These are phyloP conservation scores for Moringa oleifera DNA, from an alignment of 345 rosid species.

Conservation along the genomic window DNA sequence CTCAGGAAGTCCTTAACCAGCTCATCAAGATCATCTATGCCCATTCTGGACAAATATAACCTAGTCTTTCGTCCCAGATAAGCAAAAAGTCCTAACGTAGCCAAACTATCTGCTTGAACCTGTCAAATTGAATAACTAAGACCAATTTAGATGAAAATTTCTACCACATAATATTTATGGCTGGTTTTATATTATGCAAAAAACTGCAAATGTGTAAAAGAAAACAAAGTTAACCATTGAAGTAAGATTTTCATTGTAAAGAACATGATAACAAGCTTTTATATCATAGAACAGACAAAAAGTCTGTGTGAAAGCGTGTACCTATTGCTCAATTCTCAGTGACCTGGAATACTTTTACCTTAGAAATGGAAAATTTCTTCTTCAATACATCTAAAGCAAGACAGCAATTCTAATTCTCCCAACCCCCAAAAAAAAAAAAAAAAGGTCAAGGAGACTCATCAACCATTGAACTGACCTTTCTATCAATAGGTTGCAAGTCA, in stretches of 20 bases:
- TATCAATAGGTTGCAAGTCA: slow-evolving; percentile 14
- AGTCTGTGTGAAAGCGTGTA: neutral
- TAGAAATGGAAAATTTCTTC: neutral
- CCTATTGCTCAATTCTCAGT: neutral
- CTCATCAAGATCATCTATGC: slow-evolving; percentile 60
- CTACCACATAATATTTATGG: no score
- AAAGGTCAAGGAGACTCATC: neutral
- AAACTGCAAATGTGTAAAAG: slow-evolving; percentile 3
- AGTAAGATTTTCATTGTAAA: neutral
- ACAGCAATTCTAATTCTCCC: slow-evolving; percentile 1
- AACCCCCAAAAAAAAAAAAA: neutral
- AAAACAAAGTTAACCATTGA: neutral
- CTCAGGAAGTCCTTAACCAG: slow-evolving; percentile 52
- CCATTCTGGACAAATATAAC: slow-evolving; percentile 34
- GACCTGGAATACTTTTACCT: neutral
- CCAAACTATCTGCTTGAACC: slow-evolving; percentile 49
- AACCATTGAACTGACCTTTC: slow-evolving; percentile 32
- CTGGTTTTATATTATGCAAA: no score
- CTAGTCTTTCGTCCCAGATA: slow-evolving; percentile 57
- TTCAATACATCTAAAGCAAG: neutral
- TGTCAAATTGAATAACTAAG: slow-evolving; percentile 15
- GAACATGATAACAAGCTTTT: neutral
- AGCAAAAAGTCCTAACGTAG: slow-evolving; percentile 65
- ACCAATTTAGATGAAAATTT: neutral
- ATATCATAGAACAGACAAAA: neutral